Base-by-base conservation (phyloP, 2,329 filamentous ascomycete genomes). In the Clathrospora elynae region DNA sequence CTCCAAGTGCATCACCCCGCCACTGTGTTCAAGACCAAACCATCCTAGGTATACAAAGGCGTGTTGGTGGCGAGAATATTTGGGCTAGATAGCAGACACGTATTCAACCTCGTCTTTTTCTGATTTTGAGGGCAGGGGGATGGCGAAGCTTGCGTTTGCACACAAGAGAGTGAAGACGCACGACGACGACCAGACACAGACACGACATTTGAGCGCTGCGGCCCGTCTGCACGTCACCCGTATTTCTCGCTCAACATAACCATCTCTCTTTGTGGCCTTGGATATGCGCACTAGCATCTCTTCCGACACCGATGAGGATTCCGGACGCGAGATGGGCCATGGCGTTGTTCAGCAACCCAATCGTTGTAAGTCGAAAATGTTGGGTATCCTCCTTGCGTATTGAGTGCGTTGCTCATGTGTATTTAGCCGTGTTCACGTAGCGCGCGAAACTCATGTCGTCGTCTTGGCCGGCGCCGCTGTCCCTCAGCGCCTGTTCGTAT, bases 401-500 rank as follows among this genome's bases (percentile, higher is more conserved):
- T 19, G 26, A 20, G 13, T 23, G 22, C 8, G 16, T 18, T 17
- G 20, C 41, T 70, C 64, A 70, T 24, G 61, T 60, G 40, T 67
- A 58, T 22, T 67, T 70, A 26, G 67, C 64, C 49, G 64, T 61
- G 28, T 67, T 61, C 48, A 79, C 55, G 51, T 79, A 80, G 53
- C 77, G 68, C 16, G 74, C 71, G 59, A 81, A 78, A 52, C 76
- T 79, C 48, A 75, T 69, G 46, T 80, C 78, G 32, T 76, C 69
- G 41, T 73, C 72, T 8, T 70, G 68, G 12, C 64, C 64, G 9
- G 54, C 60, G 32, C 61, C 61, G 29, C 67, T 70, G 14, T 81
- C 80, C 24, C 78, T 76, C 60, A 95, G 75, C 0, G 90, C 88
- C 29, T 88, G 80, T 64, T 87, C 80, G 66, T 96, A 97, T 52